A percentile compares a stretch with the other conserved stretches of the same genome.
phyloP scores from a whole-genome alignment of 805 yeast genomes.

The Teunomyces cretensis region DNA sequence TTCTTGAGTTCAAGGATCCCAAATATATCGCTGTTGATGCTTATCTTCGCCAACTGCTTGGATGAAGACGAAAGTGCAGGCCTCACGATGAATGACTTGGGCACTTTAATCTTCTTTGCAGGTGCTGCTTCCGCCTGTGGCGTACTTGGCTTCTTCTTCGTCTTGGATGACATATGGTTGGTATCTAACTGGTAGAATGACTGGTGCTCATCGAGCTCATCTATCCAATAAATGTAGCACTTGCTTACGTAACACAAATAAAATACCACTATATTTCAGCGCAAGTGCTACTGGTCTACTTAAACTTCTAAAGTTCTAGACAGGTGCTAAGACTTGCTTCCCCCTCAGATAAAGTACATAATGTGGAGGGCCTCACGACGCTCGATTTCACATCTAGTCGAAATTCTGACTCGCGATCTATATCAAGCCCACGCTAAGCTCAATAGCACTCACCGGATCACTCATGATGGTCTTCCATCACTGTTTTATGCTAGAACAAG shows the following conservation, averaged over 20 bases:
- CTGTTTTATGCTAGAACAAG: slow-evolving; percentile 15
- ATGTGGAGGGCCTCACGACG: background rate
- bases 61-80: slow-evolving; percentile 21
- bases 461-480: slow-evolving; percentile 12
- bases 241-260: background rate
- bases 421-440: slow-evolving; percentile 12
- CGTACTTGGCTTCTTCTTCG: slow-evolving; percentile 24
- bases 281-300: background rate
- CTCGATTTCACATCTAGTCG: background rate
- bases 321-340: too few relatives aligned
- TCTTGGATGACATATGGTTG: slow-evolving; percentile 20
- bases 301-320: too few relatives aligned
- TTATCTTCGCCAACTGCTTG: slow-evolving; percentile 27
- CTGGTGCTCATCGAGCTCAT: background rate
- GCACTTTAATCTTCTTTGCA: slow-evolving; percentile 37
- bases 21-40: slow-evolving; percentile 44
- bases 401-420: slow-evolving; percentile 23
- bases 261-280: background rate
- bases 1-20: slow-evolving; percentile 45
- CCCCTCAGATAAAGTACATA: background rate
- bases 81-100: slow-evolving; percentile 41
- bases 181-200: too few relatives aligned
- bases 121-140: slow-evolving; percentile 18
- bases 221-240: background rate
- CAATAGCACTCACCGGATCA: slow-evolving; percentile 12